Evolutionary conservation across 2,329 filamentous ascomycete species (phyloP).

Genomic region (Ophiostoma piceae): DNA sequence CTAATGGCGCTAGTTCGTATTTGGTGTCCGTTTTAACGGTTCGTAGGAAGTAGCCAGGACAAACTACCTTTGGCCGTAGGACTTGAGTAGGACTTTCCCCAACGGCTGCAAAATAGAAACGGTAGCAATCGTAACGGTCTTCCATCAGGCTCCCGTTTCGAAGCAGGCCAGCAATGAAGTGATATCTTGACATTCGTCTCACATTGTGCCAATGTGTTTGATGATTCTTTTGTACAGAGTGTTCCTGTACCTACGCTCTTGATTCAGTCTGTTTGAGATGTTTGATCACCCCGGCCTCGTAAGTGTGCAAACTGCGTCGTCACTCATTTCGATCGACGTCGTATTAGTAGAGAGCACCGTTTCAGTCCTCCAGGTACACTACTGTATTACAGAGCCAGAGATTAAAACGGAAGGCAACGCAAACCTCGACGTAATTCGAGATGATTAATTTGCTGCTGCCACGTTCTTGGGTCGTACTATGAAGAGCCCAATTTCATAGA

Average conservation of each 20-base stretch:
- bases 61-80: background rate
- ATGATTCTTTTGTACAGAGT: background rate
- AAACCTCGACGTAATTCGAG: constrained; percentile 4
- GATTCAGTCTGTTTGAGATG: background rate
- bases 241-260: background rate
- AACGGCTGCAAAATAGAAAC: background rate
- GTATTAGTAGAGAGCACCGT: background rate
- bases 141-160: no score
- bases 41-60: background rate
- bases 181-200: background rate
- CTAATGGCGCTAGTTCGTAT: background rate
- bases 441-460: background rate
- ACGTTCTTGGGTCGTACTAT: no score
- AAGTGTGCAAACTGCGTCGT: background rate
- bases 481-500: background rate
- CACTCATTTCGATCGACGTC: constrained; percentile 6
- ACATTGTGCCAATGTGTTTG: background rate
- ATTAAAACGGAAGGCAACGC: constrained; percentile 1
- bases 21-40: background rate
- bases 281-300: background rate
- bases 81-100: constrained; percentile 14
- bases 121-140: background rate
- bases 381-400: background rate
- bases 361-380: background rate
- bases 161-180: background rate